phyloP scores from a whole-genome alignment of 805 yeast species.

The Yarrowia deformans region DNA sequence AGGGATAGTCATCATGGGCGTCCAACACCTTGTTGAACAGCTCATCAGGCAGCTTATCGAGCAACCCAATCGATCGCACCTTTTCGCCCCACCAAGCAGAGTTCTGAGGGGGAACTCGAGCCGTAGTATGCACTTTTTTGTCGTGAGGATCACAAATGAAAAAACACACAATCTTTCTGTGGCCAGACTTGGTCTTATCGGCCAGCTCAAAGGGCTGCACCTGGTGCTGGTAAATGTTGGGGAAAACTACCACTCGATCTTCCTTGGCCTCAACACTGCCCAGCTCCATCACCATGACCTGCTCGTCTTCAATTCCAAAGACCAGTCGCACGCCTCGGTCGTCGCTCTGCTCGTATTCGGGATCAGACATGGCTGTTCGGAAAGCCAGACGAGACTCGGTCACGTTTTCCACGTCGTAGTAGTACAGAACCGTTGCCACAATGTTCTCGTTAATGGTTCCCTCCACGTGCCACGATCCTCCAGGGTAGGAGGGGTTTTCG shows the following conservation, averaged over 20 bases:
- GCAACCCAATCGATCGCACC: slow-evolving; percentile 19
- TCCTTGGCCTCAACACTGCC: slow-evolving; percentile 49
- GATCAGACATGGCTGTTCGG: slow-evolving; percentile 41
- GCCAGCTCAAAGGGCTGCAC: slow-evolving; percentile 53
- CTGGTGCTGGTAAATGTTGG: slow-evolving; percentile 54
- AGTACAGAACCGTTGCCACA: slow-evolving; percentile 54
- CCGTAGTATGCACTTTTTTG: slow-evolving; percentile 48
- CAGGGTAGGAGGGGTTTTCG: slow-evolving; percentile 52
- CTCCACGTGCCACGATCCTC: slow-evolving; percentile 57
- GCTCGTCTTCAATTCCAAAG: slow-evolving; percentile 51
- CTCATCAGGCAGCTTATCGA: slow-evolving; percentile 30
- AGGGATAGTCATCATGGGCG: slow-evolving; percentile 29
- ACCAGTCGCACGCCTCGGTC: slow-evolving; percentile 45
- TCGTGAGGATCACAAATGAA: slow-evolving; percentile 54
- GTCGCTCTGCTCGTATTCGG: slow-evolving; percentile 54
- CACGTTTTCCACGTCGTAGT: slow-evolving; percentile 55
- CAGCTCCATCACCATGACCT: slow-evolving; percentile 45
- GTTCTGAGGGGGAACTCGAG: slow-evolving; percentile 54
- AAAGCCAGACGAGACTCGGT: slow-evolving; percentile 51
- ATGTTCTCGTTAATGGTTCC: slow-evolving; percentile 55
- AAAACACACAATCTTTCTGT: slow-evolving; percentile 54
- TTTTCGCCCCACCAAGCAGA: slow-evolving; percentile 50
- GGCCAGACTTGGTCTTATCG: slow-evolving; percentile 53
- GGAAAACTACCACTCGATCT: slow-evolving; percentile 52
- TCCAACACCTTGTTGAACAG: slow-evolving; percentile 32